Percentiles rank a stretch among this genome's conserved stretches.
Evolutionary conservation across 495 filamentous ascomycete genomes (phyloP).

Genomic region (Neurospora sp.): DNA sequence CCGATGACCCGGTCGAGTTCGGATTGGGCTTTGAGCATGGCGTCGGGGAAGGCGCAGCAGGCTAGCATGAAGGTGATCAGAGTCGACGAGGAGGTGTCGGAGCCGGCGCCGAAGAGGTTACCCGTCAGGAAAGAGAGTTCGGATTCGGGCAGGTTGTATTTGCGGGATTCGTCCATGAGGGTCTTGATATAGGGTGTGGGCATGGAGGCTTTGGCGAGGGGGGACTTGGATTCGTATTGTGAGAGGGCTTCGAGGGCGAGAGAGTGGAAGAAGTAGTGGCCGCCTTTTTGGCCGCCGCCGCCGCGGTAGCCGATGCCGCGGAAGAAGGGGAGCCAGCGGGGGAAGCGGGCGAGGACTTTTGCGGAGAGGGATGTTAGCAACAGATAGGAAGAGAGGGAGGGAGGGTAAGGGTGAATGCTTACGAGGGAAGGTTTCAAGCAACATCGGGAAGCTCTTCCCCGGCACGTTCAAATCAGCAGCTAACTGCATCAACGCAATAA

Average conservation of each 20-base stretch:
- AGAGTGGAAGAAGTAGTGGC: constrained; percentile 43
- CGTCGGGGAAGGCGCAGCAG: constrained; percentile 44
- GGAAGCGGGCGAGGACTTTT: constrained; percentile 40
- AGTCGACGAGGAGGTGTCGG: constrained; percentile 56
- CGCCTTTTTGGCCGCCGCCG: constrained; percentile 25
- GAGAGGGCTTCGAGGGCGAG: constrained; percentile 45
- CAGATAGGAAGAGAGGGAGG: background rate
- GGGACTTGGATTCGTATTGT: constrained; percentile 27
- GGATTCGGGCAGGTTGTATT: constrained; percentile 38
- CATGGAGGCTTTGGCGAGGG: constrained; percentile 31
- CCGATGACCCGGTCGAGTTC: constrained; percentile 53
- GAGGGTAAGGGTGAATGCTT: constrained; percentile 5
- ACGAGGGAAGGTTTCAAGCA: constrained; percentile 49
- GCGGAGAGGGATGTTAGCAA: constrained; percentile 5
- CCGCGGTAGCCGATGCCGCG: constrained; percentile 40
- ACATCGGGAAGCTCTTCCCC: constrained; percentile 51
- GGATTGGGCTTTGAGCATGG: constrained; percentile 28
- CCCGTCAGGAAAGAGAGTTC: constrained; percentile 52
- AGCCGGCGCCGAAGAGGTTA: constrained; percentile 55
- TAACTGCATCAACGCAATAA: constrained; percentile 54
- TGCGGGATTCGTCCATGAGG: constrained; percentile 38
- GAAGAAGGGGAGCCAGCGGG: constrained; percentile 50
- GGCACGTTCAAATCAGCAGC: constrained; percentile 57
- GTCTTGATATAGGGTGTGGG: constrained; percentile 43
- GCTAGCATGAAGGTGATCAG: constrained; percentile 54